Percentiles rank a stretch among this genome's conserved stretches.
Evolutionary conservation across 2,329 filamentous ascomycete genomes (phyloP).

Genomic region (Cladosporium cucumerinum): DNA sequence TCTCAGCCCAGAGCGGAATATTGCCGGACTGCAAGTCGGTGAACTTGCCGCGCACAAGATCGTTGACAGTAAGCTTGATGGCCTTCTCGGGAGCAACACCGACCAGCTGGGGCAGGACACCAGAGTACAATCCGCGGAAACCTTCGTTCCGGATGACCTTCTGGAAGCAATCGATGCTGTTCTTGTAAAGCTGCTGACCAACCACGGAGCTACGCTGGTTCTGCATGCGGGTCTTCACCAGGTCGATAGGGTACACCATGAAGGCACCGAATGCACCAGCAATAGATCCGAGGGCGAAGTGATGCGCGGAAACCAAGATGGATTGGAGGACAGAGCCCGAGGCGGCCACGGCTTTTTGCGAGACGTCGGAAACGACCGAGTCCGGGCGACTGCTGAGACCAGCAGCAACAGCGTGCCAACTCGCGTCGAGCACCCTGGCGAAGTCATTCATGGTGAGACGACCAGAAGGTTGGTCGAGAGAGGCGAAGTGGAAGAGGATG

Average conservation of each 20-base stretch:
- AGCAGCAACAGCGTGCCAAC: constrained; percentile 66
- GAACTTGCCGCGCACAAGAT: constrained; percentile 75
- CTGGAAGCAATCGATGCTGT: constrained; percentile 89
- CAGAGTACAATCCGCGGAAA: constrained; percentile 84
- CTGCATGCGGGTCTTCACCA: constrained; percentile 98
- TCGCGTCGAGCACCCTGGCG: constrained; percentile 88
- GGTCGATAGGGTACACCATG: constrained; percentile 98
- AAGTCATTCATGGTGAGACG: constrained; percentile 81
- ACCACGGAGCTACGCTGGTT: constrained; percentile 84
- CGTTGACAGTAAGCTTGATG: constrained; percentile 98
- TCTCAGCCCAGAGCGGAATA: constrained; percentile 69
- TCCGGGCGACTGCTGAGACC: constrained; percentile 47
- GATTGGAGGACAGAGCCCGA: constrained; percentile 59
- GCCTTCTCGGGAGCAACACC: constrained; percentile 99
- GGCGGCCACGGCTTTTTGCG: constrained; percentile 53
- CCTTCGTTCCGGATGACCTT: constrained; percentile 95
- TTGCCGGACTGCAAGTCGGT: constrained; percentile 69
- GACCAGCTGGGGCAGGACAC: constrained; percentile 89
- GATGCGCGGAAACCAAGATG: constrained; percentile 75
- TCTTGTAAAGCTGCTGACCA: constrained; percentile 89
- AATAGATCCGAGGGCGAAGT: constrained; percentile 83
- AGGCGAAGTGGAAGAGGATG: constrained; percentile 97
- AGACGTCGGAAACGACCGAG: constrained; percentile 48
- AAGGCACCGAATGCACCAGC: constrained; percentile 97
- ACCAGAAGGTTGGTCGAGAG: constrained; percentile 83